phyloP scores from a whole-genome alignment of 1,284 basidiomycete species.

The Chondrostereum purpureum region DNA sequence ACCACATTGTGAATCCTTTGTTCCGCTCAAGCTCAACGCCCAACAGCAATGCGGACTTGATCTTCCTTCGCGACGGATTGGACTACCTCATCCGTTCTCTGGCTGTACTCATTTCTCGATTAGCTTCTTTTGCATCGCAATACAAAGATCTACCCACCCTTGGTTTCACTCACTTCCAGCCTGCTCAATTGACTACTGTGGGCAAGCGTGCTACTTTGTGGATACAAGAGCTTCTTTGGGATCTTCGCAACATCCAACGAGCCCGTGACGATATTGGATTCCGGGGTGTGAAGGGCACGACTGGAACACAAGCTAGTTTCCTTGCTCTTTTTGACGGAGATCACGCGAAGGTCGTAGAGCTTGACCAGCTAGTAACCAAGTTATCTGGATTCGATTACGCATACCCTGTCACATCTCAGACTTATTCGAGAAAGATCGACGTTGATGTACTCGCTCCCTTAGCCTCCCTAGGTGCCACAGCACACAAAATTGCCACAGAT shows the following conservation, averaged over 20 bases:
- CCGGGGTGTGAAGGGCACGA: constrained; percentile 98
- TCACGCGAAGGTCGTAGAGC: constrained; percentile 82
- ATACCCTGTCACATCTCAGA: constrained; percentile 97
- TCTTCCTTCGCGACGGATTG: constrained; percentile 88
- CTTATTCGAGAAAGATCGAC: constrained; percentile 98
- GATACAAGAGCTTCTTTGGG: constrained; percentile 96
- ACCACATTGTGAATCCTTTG: constrained; percentile 3
- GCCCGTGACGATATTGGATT: constrained; percentile 94
- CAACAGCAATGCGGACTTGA: constrained; percentile 89
- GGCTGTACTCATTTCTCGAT: constrained; percentile 83
- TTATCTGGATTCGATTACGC: constrained; percentile 91
- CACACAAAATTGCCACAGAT: constrained; percentile 98
- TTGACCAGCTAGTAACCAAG: constrained; percentile 86
- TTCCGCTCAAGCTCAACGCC: background rate
- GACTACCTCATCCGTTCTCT: constrained; percentile 84
- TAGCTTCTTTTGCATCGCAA: constrained; percentile 69
- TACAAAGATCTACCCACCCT: constrained; percentile 82
- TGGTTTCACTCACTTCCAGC: constrained; percentile 99
- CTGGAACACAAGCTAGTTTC: constrained; percentile 97
- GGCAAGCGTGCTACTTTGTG: constrained; percentile 99
- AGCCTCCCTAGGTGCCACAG: constrained; percentile 89
- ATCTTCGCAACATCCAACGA: constrained; percentile 88
- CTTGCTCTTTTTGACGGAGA: constrained; percentile 92
- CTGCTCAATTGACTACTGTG: constrained; percentile 96
- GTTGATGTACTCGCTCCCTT: constrained; percentile 88